Evolutionary conservation across 106 monocot species (phyloP).

Genomic region (Phalaenopsis aphrodite): DNA sequence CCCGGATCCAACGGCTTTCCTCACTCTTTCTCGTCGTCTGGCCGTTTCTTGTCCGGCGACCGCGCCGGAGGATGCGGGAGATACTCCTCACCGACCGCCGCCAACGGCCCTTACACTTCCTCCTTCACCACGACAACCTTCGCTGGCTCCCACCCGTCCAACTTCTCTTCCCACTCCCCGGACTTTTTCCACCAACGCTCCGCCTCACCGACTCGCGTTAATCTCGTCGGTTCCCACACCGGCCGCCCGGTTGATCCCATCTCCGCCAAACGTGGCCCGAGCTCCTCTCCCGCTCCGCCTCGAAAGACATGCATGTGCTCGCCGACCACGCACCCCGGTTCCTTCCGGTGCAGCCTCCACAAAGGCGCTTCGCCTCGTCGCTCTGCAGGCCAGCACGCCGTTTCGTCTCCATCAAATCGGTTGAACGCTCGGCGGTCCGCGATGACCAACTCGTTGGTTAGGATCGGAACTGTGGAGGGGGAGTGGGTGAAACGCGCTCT

Average conservation of each 20-base stretch:
- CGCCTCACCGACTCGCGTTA: constrained; percentile 38
- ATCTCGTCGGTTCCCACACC: constrained; percentile 18
- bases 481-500: constrained; percentile 42
- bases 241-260: constrained; percentile 20
- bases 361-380: constrained; percentile 33
- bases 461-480: constrained; percentile 55
- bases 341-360: constrained; percentile 60
- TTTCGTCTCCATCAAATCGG: constrained; percentile 21
- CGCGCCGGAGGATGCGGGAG: not conserved
- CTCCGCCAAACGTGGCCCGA: constrained; percentile 14
- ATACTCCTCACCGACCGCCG: not conserved
- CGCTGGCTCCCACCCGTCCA: not conserved
- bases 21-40: constrained; percentile 15
- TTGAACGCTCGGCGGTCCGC: constrained; percentile 38
- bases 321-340: constrained; percentile 61
- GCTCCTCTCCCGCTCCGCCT: constrained; percentile 11
- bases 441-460: constrained; percentile 53
- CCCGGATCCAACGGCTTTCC: constrained; percentile 7
- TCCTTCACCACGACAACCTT: not conserved
- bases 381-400: not conserved
- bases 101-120: not conserved
- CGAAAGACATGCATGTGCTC: constrained; percentile 58
- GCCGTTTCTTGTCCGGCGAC: constrained; percentile 7
- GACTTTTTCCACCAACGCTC: constrained; percentile 18
- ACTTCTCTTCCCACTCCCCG: constrained; percentile 4